A percentile compares a stretch with the other conserved stretches of the same genome.
phyloP scores from a whole-genome alignment of 805 yeast genomes.

The Myxozyma melibiosi region DNA sequence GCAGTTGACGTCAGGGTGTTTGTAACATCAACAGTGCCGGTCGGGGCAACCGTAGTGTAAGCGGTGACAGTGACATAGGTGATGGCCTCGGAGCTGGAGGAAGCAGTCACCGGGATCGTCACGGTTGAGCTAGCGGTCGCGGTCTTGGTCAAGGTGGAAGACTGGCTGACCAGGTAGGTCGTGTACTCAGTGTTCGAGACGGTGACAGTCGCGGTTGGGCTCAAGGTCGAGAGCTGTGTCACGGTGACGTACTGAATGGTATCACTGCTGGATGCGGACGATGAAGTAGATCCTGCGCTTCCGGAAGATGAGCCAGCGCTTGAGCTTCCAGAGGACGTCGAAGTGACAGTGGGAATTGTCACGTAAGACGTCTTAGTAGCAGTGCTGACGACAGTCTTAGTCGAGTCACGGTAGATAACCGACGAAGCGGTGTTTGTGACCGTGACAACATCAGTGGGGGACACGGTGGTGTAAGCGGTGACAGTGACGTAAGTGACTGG shows the following conservation, averaged over 20 bases:
- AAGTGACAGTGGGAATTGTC: conserved; percentile 2
- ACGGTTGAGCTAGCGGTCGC: not conserved
- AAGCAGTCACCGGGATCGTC: not conserved
- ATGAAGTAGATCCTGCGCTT: no score
- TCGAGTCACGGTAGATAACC: conserved; percentile 1
- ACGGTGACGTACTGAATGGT: conserved; percentile 3
- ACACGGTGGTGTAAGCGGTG: conserved; percentile 7
- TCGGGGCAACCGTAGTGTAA: conserved; percentile 7
- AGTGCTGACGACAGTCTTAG: not conserved
- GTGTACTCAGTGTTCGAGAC: conserved; percentile 1
- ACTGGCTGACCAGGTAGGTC: not conserved
- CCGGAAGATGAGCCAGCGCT: not conserved
- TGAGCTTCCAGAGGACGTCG: not conserved
- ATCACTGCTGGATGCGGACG: not conserved
- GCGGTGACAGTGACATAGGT: conserved; percentile 14
- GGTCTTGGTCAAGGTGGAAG: conserved; percentile 3
- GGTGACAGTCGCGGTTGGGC: conserved; percentile 9
- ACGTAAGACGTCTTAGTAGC: conserved; percentile 6
- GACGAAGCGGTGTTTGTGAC: not conserved
- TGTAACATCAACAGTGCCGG: not conserved
- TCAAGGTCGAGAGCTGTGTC: not conserved
- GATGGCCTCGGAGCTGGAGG: not conserved
- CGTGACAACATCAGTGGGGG: conserved; percentile 13
- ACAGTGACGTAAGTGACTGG: conserved; percentile 16
- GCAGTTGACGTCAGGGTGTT: not conserved